Evolutionary conservation across 805 yeast genomes (phyloP).

Genomic region (Candida railenensis): DNA sequence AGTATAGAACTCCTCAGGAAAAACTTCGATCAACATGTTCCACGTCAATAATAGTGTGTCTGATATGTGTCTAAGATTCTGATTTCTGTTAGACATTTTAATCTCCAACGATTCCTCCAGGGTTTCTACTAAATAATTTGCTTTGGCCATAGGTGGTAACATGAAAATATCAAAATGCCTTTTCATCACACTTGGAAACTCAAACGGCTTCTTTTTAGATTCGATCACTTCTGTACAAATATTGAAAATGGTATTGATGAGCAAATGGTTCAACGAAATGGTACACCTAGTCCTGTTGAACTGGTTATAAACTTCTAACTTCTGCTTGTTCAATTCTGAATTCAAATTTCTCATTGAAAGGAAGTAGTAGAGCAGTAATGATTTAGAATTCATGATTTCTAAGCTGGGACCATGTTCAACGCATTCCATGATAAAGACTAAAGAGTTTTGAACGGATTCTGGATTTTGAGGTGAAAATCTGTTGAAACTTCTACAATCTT

Average conservation of each 20-base stretch:
- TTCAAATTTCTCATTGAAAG: slow-evolving; percentile 9
- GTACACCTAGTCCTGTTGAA: slow-evolving; percentile 21
- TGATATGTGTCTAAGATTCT: slow-evolving; percentile 7
- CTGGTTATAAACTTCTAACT: slow-evolving; percentile 13
- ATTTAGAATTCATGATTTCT: slow-evolving; percentile 10
- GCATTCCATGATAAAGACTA: slow-evolving; percentile 19
- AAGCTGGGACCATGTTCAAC: slow-evolving; percentile 20
- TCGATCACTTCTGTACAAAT: slow-evolving; percentile 1
- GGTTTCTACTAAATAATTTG: slow-evolving; percentile 15
- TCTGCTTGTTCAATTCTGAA: slow-evolving; percentile 7
- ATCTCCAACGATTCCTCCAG: slow-evolving; percentile 3
- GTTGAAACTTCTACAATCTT: neutral
- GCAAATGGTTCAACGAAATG: neutral
- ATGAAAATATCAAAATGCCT: slow-evolving; percentile 15
- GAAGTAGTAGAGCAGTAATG: slow-evolving; percentile 8
- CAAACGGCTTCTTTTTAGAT: slow-evolving; percentile 12
- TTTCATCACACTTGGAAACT: slow-evolving; percentile 12
- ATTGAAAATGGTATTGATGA: neutral
- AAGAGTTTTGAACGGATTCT: slow-evolving; percentile 5
- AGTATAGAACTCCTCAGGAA: slow-evolving; percentile 17
- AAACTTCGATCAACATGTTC: slow-evolving; percentile 6
- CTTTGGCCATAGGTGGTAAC: slow-evolving; percentile 32
- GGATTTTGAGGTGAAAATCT: neutral
- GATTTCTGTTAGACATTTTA: neutral
- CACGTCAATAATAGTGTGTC: slow-evolving; percentile 10